A percentile compares a stretch with the other conserved stretches of the same genome.
These are phyloP conservation scores for Marchantia polymorpha DNA, from an alignment of 225 moss, liverwort and hornwort species.

Conservation along the genomic window DNA sequence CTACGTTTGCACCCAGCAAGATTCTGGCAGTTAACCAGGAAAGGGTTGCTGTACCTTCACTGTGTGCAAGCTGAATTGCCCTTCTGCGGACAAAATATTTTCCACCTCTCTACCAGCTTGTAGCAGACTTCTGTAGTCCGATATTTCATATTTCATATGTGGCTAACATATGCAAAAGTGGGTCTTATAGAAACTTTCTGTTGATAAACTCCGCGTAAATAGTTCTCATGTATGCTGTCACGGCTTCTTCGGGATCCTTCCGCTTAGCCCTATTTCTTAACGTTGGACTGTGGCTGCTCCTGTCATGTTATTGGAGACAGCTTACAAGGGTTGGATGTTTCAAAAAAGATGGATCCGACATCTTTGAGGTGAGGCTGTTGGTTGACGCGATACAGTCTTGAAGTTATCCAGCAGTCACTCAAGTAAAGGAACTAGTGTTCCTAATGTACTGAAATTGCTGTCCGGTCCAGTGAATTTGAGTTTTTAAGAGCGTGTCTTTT, in stretches of 20 bases:
- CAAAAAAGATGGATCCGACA: conserved; percentile 54
- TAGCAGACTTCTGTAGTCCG: no score
- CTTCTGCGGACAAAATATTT: no score
- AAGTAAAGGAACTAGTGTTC: conserved; percentile 10
- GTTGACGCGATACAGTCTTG: conserved; percentile 12
- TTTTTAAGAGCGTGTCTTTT: neutral
- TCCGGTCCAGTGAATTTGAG: neutral
- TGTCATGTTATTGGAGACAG: conserved; percentile 34
- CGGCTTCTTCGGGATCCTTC: neutral
- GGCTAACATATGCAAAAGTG: neutral
- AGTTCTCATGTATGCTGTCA: neutral
- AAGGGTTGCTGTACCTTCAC: no score
- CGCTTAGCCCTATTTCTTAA: conserved; percentile 18
- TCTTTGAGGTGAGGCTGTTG: conserved; percentile 40
- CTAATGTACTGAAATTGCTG: neutral
- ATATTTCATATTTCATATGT: no score
- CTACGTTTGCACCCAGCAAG: no score
- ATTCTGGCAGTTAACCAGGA: no score
- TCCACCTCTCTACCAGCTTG: no score
- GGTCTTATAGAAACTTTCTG: neutral
- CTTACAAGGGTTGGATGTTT: conserved; percentile 55
- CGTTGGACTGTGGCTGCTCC: conserved; percentile 12
- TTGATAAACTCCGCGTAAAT: neutral
- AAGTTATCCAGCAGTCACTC: conserved; percentile 15
- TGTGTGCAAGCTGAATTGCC: no score